Conservation (phyloP, 768 basidiomycete genomes). For the Lentinula boryana region DNA sequence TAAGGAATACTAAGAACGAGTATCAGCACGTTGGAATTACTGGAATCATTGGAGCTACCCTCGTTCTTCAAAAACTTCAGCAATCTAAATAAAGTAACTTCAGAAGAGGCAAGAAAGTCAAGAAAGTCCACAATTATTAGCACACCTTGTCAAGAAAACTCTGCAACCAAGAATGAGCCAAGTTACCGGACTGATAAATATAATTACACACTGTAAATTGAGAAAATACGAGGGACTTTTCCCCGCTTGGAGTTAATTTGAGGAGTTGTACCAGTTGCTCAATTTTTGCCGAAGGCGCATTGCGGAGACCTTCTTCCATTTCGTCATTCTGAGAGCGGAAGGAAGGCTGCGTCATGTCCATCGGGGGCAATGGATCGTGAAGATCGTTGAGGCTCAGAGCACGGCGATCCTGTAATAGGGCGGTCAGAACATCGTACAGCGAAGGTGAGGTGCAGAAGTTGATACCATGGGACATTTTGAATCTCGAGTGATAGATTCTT, state of each 20-base stretch:
- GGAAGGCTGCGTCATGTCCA: constrained; percentile 61
- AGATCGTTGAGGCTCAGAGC: constrained; percentile 47
- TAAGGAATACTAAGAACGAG: constrained; percentile 51
- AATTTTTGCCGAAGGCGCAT: constrained; percentile 77
- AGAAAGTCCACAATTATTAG: not conserved
- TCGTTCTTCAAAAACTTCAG: constrained; percentile 55
- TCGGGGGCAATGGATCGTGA: constrained; percentile 56
- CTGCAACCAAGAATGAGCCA: not conserved
- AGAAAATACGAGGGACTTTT: constrained; percentile 85
- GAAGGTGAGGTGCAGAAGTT: not conserved
- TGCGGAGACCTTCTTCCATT: constrained; percentile 31
- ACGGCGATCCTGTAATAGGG: constrained; percentile 61
- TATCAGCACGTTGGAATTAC: not conserved
- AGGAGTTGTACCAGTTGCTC: constrained; percentile 75
- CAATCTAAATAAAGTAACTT: constrained; percentile 44
- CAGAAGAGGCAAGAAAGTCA: not conserved
- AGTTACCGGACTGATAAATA: not conserved
- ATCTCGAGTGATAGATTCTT: constrained; percentile 62
- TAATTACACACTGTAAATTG: constrained; percentile 56
- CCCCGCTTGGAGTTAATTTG: constrained; percentile 54
- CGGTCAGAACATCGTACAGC: not conserved
- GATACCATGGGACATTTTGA: constrained; percentile 78
- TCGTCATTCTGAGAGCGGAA: constrained; percentile 33
- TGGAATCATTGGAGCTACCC: constrained; percentile 31
- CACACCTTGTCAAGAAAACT: constrained; percentile 5